Base-by-base conservation (phyloP, 148 eudicot genomes). In the Rhododendron molle region DNA sequence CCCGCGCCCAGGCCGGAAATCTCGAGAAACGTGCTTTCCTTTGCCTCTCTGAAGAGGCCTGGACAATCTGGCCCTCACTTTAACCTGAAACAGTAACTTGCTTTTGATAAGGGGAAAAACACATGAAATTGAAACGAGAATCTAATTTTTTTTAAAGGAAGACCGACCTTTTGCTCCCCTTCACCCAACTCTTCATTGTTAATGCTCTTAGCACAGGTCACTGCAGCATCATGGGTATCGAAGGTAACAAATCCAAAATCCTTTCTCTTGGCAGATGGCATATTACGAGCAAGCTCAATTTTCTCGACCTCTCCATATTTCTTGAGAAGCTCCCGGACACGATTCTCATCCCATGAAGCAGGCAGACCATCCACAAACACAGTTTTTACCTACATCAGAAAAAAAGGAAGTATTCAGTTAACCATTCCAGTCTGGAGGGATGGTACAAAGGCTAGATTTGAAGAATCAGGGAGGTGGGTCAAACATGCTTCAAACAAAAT, bases 181-280 rank as follows among this genome's bases (percentile, higher is more conserved):
- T 93, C 98, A 79, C 98, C 99, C 93, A 97, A 88, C 87, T 97
- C 99, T 78, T 90, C 90, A 90, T 97, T 97, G 71, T 97, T 97
- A 86, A 97, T 95, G 87, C 91, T 90, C 88, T 93, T 95, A 69
- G 99, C 98, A 90, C 99, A 97, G 38, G 87, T 90, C 71, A 95
- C 94, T 46, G 99, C 99, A 56, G 99, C 96, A 86, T 93, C 97
- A 90, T 97, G 99, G 62, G 94, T 90, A 81, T 93, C 94, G 85
- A 97, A 97, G 49, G 95, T 91, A 83, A 97, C 95, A 91, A 97
- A 97, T 77, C 99, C 99, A 87, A 92, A 97, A 90, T 97, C 99
- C 90, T 90, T 97, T 86, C 99, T 97, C 90, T 92, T 95, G 50
- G 99, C 99, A 87, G 98, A 93, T 50, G 98, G 96, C 99, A 97